Base-by-base conservation (phyloP, 2,329 filamentous ascomycete species). In the Aspergillus puulaauensis region DNA sequence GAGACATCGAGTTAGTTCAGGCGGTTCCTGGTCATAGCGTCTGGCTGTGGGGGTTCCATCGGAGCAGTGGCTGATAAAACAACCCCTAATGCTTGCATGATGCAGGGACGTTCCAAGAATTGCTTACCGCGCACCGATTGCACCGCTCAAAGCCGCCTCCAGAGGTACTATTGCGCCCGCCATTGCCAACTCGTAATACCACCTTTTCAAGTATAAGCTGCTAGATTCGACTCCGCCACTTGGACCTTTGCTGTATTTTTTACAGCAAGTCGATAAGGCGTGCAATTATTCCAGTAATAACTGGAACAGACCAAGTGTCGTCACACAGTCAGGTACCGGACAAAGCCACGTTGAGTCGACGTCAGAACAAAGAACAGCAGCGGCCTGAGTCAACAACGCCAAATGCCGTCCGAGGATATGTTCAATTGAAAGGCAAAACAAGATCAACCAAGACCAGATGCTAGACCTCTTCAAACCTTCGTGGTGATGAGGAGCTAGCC, bases 111-210 rank as follows among this genome's bases (percentile, higher is more conserved):
- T 4, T 33, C 5, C 39, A 43, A 21, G 31, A 54, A 21, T 39
- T 37, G 35, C 82, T 72, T 78, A 87, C 85, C 83, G 82, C 63
- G 83, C 82, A 63, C 86, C 86, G 69, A 88, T 82, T 50, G 82
- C 82, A 72, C 82, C 84, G 71, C 79, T 82, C 68, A 88, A 73
- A 52, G 79, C 79, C 56, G 79, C 80, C 56, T 86, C 80, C 46
- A 78, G 70, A 67, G 81, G 75, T 63, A 80, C 77, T 67, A 78
- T 77, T 57, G 76, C 75, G 60, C 77, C 73, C 60, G 76, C 68
- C 65, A 73, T 75, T 61, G 70, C 59, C 72, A 63, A 41, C 69
- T 66, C 43, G 67, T 69, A 57, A 73, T 68, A 58, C 68, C 74
- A 54, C 75, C 81, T 59, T 68, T 59, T 47, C 64, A 55, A 59